Evolutionary conservation across 306 rosid species (phyloP), one percentile per base, ranked within the genome.

Genomic region (Corylus avellana): DNA sequence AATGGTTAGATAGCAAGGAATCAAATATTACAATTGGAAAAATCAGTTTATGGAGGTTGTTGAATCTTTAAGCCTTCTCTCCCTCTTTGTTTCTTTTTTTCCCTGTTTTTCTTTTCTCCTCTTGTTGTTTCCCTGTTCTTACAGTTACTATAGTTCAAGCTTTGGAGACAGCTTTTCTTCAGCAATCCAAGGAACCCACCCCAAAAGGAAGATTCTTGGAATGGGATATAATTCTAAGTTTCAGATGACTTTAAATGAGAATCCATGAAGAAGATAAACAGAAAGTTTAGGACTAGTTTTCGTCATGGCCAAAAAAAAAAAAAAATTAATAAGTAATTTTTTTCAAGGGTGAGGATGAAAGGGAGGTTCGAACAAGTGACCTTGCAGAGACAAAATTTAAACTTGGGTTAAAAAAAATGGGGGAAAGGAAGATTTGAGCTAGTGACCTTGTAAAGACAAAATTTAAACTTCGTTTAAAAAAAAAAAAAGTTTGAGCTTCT

Each of bases 1-100:
- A 74, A 11, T 78, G 70, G 12, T 14, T 1, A n/a, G 50, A 11
- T 70, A 58, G 12, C 14, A 1, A n/a, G 50, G 20, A 56, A 56
- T 12, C 44, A 22, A 53, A 50, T 57, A 67, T 51, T 70, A 77
- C 82, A 73, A 37, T 75, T 81, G 83, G 88, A 76, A 69, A 76
- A 79, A 72, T 62, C 44, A 77, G 81, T 50, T 74, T 83, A 77
- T 80, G 87, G 88, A 39, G 84, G 83, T 74, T 81, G 77, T 74
- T 77, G 89, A 71, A 81, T 70, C 72, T 83, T 74, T 67, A 79
- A 82, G 80, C 89, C 80, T 55, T 79, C 14, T 77, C 22, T 75
- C 71, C 32, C 77, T 35, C 58, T 53, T 46, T 74, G 56, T 32
- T 72, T 54, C 44, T 39, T 39, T 39, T 39, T 5, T 39, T 47